Evolutionary conservation across 2,329 filamentous ascomycete species (phyloP), one percentile per base, ranked within the genome.

Genomic region (Aspergillus arachidicola): DNA sequence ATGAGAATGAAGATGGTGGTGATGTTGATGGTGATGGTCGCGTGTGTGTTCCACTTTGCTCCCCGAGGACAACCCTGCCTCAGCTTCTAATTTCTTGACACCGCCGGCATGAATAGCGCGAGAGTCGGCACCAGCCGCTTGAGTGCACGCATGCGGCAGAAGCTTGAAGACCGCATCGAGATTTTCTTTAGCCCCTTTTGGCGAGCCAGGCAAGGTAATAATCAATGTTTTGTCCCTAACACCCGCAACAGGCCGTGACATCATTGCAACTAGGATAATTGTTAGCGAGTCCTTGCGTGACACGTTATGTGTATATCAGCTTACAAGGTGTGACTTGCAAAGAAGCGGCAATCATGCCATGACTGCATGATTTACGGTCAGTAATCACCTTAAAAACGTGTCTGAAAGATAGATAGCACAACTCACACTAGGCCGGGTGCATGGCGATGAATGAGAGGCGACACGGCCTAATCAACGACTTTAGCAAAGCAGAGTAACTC

Each of bases 111-210:
- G 95, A 6, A 97, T 79, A 0, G 82, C 77, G 69, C 95, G 86
- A 0, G 95, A 98, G 73, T 96, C 88, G 16, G 87, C 89, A 1
- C 94, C 95, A 0, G 91, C 88, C 32, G 92, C 91, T 80, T 98
- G 94, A 9, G 91, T 81, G 69, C 95, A 99, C n/a, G 95, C 95
- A 79, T 99, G 95, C 0, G 94, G 94, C 6, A 99, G 80, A n/a
- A 94, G 88, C 74, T 93, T 96, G 65, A 99, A 82, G 7, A 99
- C 84, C 1, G 94, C 89, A 73, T 95, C 89, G 0, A 99, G 85
- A 73, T 98, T 99, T 81, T 99, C 95, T 72, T 89, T 92, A 10
- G 95, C 95, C 1, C 94, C 95, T 76, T 98, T 98, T 0, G 95
- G 95, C 0, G 94, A 98, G 1, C 95, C 95, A 0, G 95, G 95